Base-by-base conservation (phyloP, 768 basidiomycete genomes). In the Lyophyllum atratum region DNA sequence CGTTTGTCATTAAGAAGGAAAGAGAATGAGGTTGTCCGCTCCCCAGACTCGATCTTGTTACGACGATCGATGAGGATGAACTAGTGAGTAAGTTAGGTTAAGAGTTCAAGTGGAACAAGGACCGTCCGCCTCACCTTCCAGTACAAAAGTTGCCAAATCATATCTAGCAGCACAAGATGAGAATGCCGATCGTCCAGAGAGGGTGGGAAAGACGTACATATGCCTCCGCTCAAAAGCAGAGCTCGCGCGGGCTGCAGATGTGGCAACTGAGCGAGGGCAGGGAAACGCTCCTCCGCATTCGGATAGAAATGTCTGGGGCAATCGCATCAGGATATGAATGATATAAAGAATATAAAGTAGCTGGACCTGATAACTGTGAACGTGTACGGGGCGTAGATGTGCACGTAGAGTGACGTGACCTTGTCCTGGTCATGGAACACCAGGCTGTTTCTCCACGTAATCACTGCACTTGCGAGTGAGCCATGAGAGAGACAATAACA, bases 371-470 rank as follows among this genome's bases (percentile, higher is more conserved):
- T 94, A 22, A 95, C 89, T 14, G 93, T 95, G 64, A 99, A 92
- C 3, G 89, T 86, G 59, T 96, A 85, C 0, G 97, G 93, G 0
- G 92, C 83, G 67, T 97, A 98, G 55, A 98, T 89, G 68, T 99
- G 97, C 29, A 99, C 85, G 75, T 95, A 98, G 24, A 99, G 76
- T 10, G 91, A 93, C 17, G 92, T 98, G 67, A 98, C 92, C 72
- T 98, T 98, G 71, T 99, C 97, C 54, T 86, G 82, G 66, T 96
- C 95, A 66, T 99, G 97, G 76, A 99, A 99, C 2, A 99, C 97
- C 22, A 99, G 85, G 62, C 93, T 95, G 67, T 99, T 99, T 59
- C 97, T 83, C 97, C 97, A 99, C 10, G 96, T 98, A 63, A 98
- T 92, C 48, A 98, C 95, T 0, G 96, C 95, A 50, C 91, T 93